These are phyloP conservation scores for Aristolochia fimbriata DNA, from an alignment of 164 flowering plant genomes.

Conservation along the genomic window DNA sequence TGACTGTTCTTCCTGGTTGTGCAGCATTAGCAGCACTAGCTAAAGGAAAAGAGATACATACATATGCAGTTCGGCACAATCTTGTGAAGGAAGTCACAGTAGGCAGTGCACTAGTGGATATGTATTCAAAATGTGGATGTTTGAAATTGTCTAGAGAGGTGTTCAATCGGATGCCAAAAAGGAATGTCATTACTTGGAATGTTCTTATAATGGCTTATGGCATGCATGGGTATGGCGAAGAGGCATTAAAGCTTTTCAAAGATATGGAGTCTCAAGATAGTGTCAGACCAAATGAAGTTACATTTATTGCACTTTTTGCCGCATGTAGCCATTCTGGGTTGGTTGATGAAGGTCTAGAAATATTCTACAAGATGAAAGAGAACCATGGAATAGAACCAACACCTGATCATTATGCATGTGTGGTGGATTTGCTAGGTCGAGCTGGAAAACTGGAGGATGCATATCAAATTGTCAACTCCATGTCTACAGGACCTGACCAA, in stretches of 20 bases:
- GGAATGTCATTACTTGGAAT: constrained; percentile 76
- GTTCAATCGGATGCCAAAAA: constrained; percentile 44
- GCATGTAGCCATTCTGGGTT: constrained; percentile 77
- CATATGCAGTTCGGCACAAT: constrained; percentile 46
- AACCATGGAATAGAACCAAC: constrained; percentile 50
- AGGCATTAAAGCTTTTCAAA: constrained; percentile 42
- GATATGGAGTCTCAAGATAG: constrained; percentile 29
- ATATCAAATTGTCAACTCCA: constrained; percentile 33
- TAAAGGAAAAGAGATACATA: constrained; percentile 79
- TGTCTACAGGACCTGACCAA: constrained; percentile 38
- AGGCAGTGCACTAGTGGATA: constrained; percentile 68
- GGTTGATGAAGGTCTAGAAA: constrained; percentile 45
- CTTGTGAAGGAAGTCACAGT: constrained; percentile 53
- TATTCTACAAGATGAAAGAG: constrained; percentile 50
- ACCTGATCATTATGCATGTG: constrained; percentile 68
- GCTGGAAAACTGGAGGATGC: constrained; percentile 65
- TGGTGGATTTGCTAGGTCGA: constrained; percentile 81
- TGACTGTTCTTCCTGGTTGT: constrained; percentile 78
- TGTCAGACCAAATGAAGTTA: constrained; percentile 58
- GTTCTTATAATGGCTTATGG: constrained; percentile 78
- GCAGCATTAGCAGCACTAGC: constrained; percentile 57
- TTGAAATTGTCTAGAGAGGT: constrained; percentile 36
- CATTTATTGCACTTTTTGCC: constrained; percentile 59
- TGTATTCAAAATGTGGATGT: constrained; percentile 80
- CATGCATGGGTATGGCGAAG: constrained; percentile 72